These are phyloP conservation scores for Colletotrichum ledebouriae DNA, from an alignment of 2,329 filamentous ascomycete species.

Conservation along the genomic window DNA sequence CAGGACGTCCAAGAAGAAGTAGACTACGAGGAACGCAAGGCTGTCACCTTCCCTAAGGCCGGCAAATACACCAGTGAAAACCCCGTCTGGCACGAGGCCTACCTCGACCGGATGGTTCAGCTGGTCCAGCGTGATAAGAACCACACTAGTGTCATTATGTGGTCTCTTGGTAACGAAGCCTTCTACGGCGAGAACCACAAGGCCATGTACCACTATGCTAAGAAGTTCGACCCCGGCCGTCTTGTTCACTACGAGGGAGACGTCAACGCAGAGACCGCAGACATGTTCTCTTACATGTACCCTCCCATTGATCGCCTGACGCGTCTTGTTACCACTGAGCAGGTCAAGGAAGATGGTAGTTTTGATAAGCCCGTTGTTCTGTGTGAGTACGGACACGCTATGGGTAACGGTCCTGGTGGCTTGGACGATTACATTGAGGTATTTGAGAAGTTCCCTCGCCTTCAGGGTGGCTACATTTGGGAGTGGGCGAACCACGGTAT, in stretches of 20 bases:
- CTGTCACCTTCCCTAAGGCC: conserved; percentile 65
- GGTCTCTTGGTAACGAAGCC: conserved; percentile 80
- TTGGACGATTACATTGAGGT: conserved; percentile 76
- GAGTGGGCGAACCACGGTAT: conserved; percentile 75
- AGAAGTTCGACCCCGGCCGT: conserved; percentile 68
- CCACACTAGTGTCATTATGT: conserved; percentile 77
- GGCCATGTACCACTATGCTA: conserved; percentile 76
- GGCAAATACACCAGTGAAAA: conserved; percentile 73
- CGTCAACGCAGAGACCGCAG: conserved; percentile 67
- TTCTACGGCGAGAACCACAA: conserved; percentile 78
- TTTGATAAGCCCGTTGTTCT: conserved; percentile 71
- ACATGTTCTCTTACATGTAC: conserved; percentile 80
- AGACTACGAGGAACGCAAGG: conserved; percentile 72
- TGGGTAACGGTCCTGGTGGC: conserved; percentile 81
- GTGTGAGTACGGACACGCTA: conserved; percentile 72
- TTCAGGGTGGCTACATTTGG: conserved; percentile 78
- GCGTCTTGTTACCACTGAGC: conserved; percentile 58
- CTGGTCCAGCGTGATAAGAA: conserved; percentile 79
- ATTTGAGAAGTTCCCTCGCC: conserved; percentile 70
- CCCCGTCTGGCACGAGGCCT: conserved; percentile 71
- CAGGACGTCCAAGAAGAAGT: conserved; percentile 66
- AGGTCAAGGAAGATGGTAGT: conserved; percentile 56
- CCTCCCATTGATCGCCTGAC: conserved; percentile 65
- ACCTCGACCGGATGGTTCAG: conserved; percentile 75
- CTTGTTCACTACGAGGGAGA: conserved; percentile 78